phyloP scores from a whole-genome alignment of 306 rosid genomes.

The Corylus americana region DNA sequence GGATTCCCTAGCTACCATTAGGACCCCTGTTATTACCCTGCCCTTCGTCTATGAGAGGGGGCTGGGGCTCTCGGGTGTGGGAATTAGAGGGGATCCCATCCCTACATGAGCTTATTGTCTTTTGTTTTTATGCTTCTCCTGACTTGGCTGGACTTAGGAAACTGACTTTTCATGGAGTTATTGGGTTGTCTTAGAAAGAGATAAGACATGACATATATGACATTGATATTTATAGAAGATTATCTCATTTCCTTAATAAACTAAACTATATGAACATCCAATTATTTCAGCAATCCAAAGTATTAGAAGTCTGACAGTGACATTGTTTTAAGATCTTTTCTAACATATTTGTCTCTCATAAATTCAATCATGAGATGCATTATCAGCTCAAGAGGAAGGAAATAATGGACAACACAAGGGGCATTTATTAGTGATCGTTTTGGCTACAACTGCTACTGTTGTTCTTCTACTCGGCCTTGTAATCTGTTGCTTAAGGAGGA shows the following conservation, averaged over 20 bases:
- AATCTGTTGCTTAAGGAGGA: background rate
- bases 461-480: background rate
- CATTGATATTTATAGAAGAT: no score
- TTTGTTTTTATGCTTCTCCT: background rate
- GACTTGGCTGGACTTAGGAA: no score
- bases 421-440: background rate
- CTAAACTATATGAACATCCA: background rate
- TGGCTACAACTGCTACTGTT: background rate
- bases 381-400: conserved; percentile 8
- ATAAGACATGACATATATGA: background rate
- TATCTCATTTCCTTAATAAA: background rate
- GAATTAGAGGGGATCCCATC: background rate
- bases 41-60: no score
- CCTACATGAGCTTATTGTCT: no score
- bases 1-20: no score
- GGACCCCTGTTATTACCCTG: no score
- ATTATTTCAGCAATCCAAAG: background rate
- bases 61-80: no score
- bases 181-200: background rate
- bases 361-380: background rate
- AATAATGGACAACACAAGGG: background rate
- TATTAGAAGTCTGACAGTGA: background rate
- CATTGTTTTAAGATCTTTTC: background rate
- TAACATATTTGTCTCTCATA: background rate
- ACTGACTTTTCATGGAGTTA: no score